Conservation (phyloP, 306 rosid species). For the Mucuna pruriens region DNA sequence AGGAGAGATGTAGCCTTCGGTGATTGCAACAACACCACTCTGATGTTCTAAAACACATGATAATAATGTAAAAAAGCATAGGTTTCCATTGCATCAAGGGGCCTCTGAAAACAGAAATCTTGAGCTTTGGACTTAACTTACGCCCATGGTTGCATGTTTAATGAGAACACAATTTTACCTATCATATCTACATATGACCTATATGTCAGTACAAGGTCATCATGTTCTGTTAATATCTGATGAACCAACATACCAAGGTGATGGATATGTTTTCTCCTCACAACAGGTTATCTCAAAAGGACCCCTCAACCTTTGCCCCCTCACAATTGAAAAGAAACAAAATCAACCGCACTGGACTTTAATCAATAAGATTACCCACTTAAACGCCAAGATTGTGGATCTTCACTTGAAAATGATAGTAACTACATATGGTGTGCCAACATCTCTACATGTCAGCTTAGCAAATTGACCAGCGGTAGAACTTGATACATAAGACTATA, state of each 20-base stretch:
- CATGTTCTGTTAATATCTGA: constrained; percentile 45
- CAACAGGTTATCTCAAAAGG: not conserved
- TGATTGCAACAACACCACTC: constrained; percentile 44
- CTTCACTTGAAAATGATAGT: too few species aligned
- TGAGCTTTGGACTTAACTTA: too few species aligned
- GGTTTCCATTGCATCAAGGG: not conserved
- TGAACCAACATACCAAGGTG: constrained; percentile 36
- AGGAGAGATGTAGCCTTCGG: constrained; percentile 44
- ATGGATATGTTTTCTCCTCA: constrained; percentile 7
- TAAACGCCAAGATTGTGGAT: too few species aligned
- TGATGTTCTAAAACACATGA: not conserved
- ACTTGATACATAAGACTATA: too few species aligned
- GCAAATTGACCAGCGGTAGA: too few species aligned
- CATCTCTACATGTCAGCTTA: too few species aligned
- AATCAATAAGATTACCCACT: too few species aligned
- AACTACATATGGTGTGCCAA: too few species aligned
- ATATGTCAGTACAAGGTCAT: constrained; percentile 22
- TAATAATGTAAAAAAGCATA: not conserved
- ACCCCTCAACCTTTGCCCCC: not conserved
- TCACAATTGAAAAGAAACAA: too few species aligned
- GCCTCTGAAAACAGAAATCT: not conserved
- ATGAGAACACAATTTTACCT: constrained; percentile 44
- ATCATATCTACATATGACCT: constrained; percentile 39
- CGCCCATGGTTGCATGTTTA: not conserved
- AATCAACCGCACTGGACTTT: too few species aligned